Conservation (phyloP, 768 basidiomycete species). For the Pulveroboletus sp. region DNA sequence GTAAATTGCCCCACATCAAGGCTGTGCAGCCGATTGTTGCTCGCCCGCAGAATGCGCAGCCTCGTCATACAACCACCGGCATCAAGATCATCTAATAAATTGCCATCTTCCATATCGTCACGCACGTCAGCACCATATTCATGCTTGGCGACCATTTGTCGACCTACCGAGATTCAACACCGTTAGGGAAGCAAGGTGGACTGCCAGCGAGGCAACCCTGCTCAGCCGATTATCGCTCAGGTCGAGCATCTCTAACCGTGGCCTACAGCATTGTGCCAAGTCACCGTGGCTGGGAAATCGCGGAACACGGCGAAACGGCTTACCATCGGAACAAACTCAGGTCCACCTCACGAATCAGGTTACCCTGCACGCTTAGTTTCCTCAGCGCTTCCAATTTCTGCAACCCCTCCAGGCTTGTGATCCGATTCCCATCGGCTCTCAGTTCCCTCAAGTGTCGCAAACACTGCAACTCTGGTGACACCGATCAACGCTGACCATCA, state of each 20-base stretch:
- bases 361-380: slow-evolving; percentile 80
- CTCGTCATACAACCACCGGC: slow-evolving; percentile 56
- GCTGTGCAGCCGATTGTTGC: slow-evolving; percentile 71
- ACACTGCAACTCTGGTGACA: slow-evolving; percentile 69
- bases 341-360: slow-evolving; percentile 63
- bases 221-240: slow-evolving; percentile 72
- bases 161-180: slow-evolving; percentile 83
- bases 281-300: slow-evolving; percentile 9
- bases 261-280: slow-evolving; percentile 31
- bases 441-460: slow-evolving; percentile 86
- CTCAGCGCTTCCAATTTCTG: slow-evolving; percentile 77
- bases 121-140: slow-evolving; percentile 12
- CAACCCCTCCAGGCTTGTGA: slow-evolving; percentile 72
- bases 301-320: slow-evolving; percentile 7
- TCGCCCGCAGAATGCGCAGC: slow-evolving; percentile 81
- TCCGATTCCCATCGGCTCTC: slow-evolving; percentile 83
- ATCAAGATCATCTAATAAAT: slow-evolving; percentile 56
- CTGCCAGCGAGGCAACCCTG: slow-evolving; percentile 55
- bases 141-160: slow-evolving; percentile 10
- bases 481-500: slow-evolving; percentile 6
- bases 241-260: slow-evolving; percentile 77
- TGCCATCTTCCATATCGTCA: slow-evolving; percentile 57
- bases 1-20: slow-evolving; percentile 64
- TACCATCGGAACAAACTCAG: slow-evolving; percentile 67
- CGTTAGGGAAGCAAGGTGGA: slow-evolving; percentile 55